Conservation (phyloP, 2,329 filamentous ascomycete species). For the Hypoxylon rubiginosum region DNA sequence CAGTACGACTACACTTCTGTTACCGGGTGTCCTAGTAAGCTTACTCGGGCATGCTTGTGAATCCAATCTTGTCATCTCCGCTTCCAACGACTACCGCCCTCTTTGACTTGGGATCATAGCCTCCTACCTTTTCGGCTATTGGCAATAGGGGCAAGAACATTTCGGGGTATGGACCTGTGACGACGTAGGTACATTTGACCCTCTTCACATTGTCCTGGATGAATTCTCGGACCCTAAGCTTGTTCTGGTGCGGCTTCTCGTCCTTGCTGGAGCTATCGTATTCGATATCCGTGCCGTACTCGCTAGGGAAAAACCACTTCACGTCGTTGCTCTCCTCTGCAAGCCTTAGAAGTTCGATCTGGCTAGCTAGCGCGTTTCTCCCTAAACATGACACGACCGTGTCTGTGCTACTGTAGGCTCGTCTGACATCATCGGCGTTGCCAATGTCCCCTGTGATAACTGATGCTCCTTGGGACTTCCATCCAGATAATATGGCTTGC, state of each 20-base stretch:
- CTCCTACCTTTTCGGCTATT: slow-evolving; percentile 61
- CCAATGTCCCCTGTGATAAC: slow-evolving; percentile 68
- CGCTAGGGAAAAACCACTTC: slow-evolving; percentile 70
- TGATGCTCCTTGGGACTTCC: slow-evolving; percentile 61
- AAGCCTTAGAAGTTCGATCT: slow-evolving; percentile 67
- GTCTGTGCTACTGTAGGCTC: slow-evolving; percentile 66
- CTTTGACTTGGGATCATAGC: slow-evolving; percentile 69
- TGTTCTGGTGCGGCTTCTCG: slow-evolving; percentile 73
- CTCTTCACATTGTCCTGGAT: slow-evolving; percentile 61
- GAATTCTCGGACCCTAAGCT: slow-evolving; percentile 70
- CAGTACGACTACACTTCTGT: slow-evolving; percentile 5
- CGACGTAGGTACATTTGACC: slow-evolving; percentile 70
- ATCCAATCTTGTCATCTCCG: slow-evolving; percentile 72
- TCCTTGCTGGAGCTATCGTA: slow-evolving; percentile 64
- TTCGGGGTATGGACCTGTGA: slow-evolving; percentile 73
- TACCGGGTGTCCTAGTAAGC: slow-evolving; percentile 49
- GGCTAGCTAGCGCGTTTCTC: slow-evolving; percentile 65
- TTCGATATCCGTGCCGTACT: slow-evolving; percentile 71
- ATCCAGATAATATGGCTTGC: slow-evolving; percentile 58
- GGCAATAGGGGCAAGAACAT: slow-evolving; percentile 63
- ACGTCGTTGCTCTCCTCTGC: slow-evolving; percentile 64
- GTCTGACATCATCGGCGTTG: slow-evolving; percentile 62
- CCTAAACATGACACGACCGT: slow-evolving; percentile 72
- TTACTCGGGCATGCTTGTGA: slow-evolving; percentile 80
- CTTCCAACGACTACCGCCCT: slow-evolving; percentile 73